Conservation (phyloP, 371 early-diverging fungal species). For the Basidiobolus heterosporus region DNA sequence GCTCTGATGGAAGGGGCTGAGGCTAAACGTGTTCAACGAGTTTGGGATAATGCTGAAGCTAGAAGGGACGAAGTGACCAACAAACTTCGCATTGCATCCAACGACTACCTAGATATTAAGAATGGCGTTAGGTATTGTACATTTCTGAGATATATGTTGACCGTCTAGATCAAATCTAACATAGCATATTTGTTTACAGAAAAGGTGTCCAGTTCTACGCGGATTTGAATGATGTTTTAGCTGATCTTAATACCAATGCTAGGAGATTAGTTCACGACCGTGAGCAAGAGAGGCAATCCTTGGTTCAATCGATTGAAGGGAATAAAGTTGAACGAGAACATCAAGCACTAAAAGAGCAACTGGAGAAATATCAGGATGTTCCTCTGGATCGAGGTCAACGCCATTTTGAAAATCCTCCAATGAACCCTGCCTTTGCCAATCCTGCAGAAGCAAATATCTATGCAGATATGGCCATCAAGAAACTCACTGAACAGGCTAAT, state of each 20-base stretch:
- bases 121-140: constrained; percentile 32
- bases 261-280: constrained; percentile 47
- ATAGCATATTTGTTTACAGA: constrained; percentile 6
- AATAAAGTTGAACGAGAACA: constrained; percentile 50
- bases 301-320: constrained; percentile 37
- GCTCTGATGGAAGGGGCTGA: constrained; percentile 57
- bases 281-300: constrained; percentile 39
- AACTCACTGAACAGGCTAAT: constrained; percentile 3
- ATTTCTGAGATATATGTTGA: background rate
- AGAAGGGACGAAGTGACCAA: constrained; percentile 33
- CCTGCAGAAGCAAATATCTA: constrained; percentile 5
- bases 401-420: constrained; percentile 3
- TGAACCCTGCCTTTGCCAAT: constrained; percentile 13
- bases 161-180: background rate
- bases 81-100: constrained; percentile 35
- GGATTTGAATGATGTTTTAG: constrained; percentile 43
- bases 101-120: constrained; percentile 38
- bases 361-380: constrained; percentile 14
- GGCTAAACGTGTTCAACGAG: constrained; percentile 41
- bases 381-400: constrained; percentile 21
- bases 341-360: constrained; percentile 47
- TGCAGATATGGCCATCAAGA: constrained; percentile 2
- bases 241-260: constrained; percentile 36
- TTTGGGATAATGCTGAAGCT: constrained; percentile 43
- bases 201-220: constrained; percentile 70